Evolutionary conservation across 805 yeast genomes (phyloP), one percentile per base, ranked within the genome.

Genomic region (Ogataea methylovora): DNA sequence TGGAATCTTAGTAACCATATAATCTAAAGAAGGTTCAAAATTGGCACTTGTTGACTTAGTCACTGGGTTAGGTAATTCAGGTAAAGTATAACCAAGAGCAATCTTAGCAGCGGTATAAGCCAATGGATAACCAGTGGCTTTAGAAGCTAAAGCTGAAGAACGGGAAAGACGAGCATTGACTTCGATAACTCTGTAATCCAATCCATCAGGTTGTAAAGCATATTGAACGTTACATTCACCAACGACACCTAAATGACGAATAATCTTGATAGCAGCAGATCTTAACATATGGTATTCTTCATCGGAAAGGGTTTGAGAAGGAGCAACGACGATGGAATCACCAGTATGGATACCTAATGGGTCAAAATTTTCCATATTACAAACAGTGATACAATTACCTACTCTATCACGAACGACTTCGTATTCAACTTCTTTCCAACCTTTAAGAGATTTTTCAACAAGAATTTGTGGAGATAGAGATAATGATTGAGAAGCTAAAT

Each of bases 181-280:
- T 65, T 90, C 98, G 53, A 90, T 92, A 43, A 90, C 95, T 59
- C 97, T 78, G 71, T 83, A 90, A 55, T 90, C 97, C 49, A 85
- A 74, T 23, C 95, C 94, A 61, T 87, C 92, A 29, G 98, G 96
- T 58, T 88, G 94, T 47, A 90, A 73, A 35, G 97, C 94, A 57
- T 90, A 90, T 64, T 90, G 98, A 43, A 90, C 95, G 60, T 90
- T 90, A 76, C 98, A 90, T 67, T 90, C 98, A 63, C 98, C 98
- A 49, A 90, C 96, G 45, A 90, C 98, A 58, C 98, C 98, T 56
- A 90, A 71, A 57, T 90, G 98, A 63, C 97, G 85, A 52, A 90
- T 90, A 54, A 90, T 86, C 65, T 92, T 92, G 61, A 92, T 86
- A 37, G 98, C 98, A 37, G 98, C 95, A 32, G 94, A 71, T 69